These are phyloP conservation scores for Trypanosoma cruzi DNA, from an alignment of 208 protist genomes.

Conservation along the genomic window DNA sequence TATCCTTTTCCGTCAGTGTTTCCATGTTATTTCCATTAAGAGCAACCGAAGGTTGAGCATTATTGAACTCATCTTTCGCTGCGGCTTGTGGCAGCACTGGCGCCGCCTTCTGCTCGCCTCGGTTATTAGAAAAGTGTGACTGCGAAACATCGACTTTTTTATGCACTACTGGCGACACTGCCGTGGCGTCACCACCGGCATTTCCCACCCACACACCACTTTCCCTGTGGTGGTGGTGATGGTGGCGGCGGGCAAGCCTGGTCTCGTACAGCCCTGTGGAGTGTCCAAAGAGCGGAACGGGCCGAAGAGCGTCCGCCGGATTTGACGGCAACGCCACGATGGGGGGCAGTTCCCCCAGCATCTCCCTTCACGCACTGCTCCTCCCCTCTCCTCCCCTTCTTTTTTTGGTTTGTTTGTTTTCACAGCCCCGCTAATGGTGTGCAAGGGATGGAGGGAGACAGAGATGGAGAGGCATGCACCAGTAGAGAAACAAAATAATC, in stretches of 20 bases:
- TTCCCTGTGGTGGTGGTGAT: background rate
- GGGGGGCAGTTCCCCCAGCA: conserved; percentile 28
- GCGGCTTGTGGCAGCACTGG: background rate
- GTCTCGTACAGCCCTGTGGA: conserved; percentile 15
- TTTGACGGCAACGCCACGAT: conserved; percentile 26
- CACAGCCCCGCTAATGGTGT: background rate
- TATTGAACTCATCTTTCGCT: background rate
- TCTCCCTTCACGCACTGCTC: background rate
- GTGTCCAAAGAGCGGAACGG: conserved; percentile 20
- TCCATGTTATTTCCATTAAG: background rate
- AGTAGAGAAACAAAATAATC: background rate
- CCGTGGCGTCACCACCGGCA: background rate
- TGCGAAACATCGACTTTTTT: background rate
- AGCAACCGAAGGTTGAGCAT: background rate
- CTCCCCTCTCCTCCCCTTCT: background rate
- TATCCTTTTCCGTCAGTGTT: conserved; percentile 25
- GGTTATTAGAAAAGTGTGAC: background rate
- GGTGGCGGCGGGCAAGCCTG: background rate
- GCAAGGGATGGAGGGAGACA: background rate
- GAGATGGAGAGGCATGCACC: background rate
- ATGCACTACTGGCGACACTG: background rate
- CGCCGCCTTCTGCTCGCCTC: background rate
- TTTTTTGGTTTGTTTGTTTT: background rate
- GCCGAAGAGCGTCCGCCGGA: conserved; percentile 9
- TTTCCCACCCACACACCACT: background rate